phyloP scores from a whole-genome alignment of 2,329 filamentous ascomycete genomes.

The Xylogone sp. region DNA sequence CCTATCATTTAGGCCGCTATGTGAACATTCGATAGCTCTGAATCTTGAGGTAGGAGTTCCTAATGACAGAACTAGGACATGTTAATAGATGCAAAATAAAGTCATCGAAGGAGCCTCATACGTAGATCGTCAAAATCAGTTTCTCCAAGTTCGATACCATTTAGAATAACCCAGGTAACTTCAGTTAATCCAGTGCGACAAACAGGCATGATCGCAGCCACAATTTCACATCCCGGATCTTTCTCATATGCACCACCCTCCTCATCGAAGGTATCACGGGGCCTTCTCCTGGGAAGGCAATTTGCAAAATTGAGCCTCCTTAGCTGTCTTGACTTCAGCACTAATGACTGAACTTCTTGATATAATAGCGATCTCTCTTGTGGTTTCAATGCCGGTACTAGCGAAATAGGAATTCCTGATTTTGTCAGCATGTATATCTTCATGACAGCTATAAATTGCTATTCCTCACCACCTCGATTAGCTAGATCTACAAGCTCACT shows the following conservation, averaged over 20 bases:
- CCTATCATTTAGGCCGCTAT: slow-evolving; percentile 56
- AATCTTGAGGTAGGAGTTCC: slow-evolving; percentile 62
- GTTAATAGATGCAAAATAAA: slow-evolving; percentile 22
- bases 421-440: slow-evolving; percentile 34
- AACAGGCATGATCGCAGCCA: slow-evolving; percentile 65
- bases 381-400: slow-evolving; percentile 27
- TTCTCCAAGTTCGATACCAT: slow-evolving; percentile 66
- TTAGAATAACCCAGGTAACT: slow-evolving; percentile 67
- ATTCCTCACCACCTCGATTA: slow-evolving; percentile 52
- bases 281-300: slow-evolving; percentile 52
- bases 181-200: slow-evolving; percentile 65
- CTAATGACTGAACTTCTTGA: slow-evolving; percentile 65
- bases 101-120: slow-evolving; percentile 2
- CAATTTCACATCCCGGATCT: slow-evolving; percentile 65
- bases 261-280: slow-evolving; percentile 35
- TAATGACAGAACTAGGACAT: slow-evolving; percentile 56
- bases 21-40: slow-evolving; percentile 63
- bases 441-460: slow-evolving; percentile 43
- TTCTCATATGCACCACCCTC: slow-evolving; percentile 45
- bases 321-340: slow-evolving; percentile 60
- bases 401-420: slow-evolving; percentile 29
- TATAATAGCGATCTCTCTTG: slow-evolving; percentile 50
- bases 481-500: slow-evolving; percentile 58
- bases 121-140: slow-evolving; percentile 58
- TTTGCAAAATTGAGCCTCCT: slow-evolving; percentile 63